Conservation (phyloP, 169 alveolate species). For the Plasmodium gallinaceum region DNA sequence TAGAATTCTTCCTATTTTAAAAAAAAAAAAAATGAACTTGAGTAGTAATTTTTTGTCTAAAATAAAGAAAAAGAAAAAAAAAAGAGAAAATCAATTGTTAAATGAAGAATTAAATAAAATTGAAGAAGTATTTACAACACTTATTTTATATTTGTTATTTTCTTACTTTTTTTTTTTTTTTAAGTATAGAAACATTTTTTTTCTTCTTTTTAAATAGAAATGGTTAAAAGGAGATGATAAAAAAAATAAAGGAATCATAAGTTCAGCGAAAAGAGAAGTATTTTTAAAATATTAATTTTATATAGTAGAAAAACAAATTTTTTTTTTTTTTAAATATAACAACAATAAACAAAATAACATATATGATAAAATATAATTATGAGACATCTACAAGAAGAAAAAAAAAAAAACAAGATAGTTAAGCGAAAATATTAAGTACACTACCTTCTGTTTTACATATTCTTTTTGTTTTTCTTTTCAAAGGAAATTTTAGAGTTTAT, state of each 20-base stretch:
- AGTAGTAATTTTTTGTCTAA: slow-evolving; percentile 50
- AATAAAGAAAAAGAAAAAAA: slow-evolving; percentile 51
- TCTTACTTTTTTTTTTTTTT: background rate
- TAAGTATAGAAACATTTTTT: background rate
- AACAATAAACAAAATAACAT: no score
- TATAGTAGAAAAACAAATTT: no score
- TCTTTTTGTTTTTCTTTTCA: slow-evolving; percentile 15
- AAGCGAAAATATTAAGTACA: no score
- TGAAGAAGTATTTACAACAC: slow-evolving; percentile 25
- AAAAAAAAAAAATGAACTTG: slow-evolving; percentile 33
- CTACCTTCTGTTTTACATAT: background rate
- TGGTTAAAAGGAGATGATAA: slow-evolving; percentile 31
- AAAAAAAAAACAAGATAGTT: slow-evolving; percentile 1
- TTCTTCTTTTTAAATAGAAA: slow-evolving; percentile 26
- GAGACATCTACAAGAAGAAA: background rate
- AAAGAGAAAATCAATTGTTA: slow-evolving; percentile 53
- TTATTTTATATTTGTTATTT: background rate
- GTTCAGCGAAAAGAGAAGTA: slow-evolving; percentile 41
- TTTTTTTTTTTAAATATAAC: no score
- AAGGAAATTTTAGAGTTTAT: slow-evolving; percentile 66
- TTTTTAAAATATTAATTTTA: background rate
- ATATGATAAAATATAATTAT: no score
- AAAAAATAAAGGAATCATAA: slow-evolving; percentile 7
- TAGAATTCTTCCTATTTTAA: background rate
- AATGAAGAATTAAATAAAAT: slow-evolving; percentile 42